A percentile compares a stretch with the other conserved stretches of the same genome.
phyloP scores from a whole-genome alignment of 164 flowering plant genomes.

The Kalanchoe fedtschenkoi region DNA sequence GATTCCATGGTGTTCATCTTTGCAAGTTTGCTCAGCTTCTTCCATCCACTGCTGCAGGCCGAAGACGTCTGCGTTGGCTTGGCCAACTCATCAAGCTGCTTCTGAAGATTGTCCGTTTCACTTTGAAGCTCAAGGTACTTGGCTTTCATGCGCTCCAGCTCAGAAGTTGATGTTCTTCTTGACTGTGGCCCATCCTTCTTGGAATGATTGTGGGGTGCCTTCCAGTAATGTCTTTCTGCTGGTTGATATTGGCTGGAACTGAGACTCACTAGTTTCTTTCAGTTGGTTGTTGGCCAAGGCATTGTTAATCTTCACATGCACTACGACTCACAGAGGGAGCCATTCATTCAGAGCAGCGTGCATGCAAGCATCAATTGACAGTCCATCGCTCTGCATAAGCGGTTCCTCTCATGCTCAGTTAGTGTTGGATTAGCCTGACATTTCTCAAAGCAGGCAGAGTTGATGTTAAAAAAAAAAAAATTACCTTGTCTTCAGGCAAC shows the following conservation, averaged over 20 bases:
- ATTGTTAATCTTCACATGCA: constrained; percentile 64
- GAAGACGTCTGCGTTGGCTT: constrained; percentile 24
- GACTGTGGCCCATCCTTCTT: constrained; percentile 25
- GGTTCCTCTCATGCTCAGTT: constrained; percentile 56
- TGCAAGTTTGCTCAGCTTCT: constrained; percentile 17
- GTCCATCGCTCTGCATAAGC: constrained; percentile 69
- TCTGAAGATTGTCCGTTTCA: constrained; percentile 46
- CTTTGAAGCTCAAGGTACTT: constrained; percentile 45
- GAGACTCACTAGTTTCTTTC: constrained; percentile 16
- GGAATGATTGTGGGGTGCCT: constrained; percentile 3
- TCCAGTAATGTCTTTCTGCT: background rate
- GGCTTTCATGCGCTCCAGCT: constrained; percentile 45
- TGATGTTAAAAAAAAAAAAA: background rate
- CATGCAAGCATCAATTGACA: constrained; percentile 69
- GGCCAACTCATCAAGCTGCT: constrained; percentile 34
- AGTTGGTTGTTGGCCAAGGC: constrained; percentile 38
- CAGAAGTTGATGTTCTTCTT: constrained; percentile 44
- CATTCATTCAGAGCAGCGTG: constrained; percentile 92
- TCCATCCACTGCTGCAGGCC: constrained; percentile 49
- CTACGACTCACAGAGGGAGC: constrained; percentile 56
- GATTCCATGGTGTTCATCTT: background rate
- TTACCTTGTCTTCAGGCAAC: background rate
- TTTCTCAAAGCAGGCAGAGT: background rate
- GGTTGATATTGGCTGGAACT: constrained; percentile 10
- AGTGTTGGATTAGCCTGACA: constrained; percentile 59